Base-by-base conservation (phyloP, 148 eudicot genomes). In the Vaccinium vitisidaea region DNA sequence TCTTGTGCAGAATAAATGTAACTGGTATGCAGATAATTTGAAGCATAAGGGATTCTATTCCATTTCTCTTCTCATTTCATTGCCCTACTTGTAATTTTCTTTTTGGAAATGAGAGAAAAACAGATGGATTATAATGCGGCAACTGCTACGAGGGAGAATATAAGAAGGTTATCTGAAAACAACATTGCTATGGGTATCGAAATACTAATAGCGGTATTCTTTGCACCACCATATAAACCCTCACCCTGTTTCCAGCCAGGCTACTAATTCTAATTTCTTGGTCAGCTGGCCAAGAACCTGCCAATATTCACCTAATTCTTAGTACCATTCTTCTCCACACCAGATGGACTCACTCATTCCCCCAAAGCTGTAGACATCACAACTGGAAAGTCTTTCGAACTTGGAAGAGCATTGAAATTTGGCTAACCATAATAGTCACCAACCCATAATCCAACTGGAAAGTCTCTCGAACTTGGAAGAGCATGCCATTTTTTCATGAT, bases 71-170 rank as follows among this genome's bases (percentile, higher is more conserved):
- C 58, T 13, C 4, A 55, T 55, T 55, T 55, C 58, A 14, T 55
- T 12, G 16, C 12, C 69, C 39, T 12, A 30, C 13, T 27, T 69
- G 74, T 69, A 69, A 69, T 27, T 27, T 69, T 36, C 39, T 36
- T 43, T 43, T 43, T 43, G 46, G 46, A 67, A 30, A 80, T n/a
- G 50, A 53, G 70, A 69, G 27, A 80, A 88, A 82, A 86, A 89
- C 86, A 65, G 81, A 88, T 87, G 74, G 55, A 85, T 85, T 71
- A 79, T 82, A 82, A 87, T 83, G 79, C 39, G 27, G 65, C 80
- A 84, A 73, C 71, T 88, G 84, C 89, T 36, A 36, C 3, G 84
- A 70, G 54, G 58, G 55, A 75, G 43, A 79, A 89, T 2, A 82
- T 82, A 88, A 48, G 56, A 85, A 55, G 83, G 54, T 46, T 70